phyloP scores from a whole-genome alignment of 169 alveolate genomes.

The Amoebophrya sp. region DNA sequence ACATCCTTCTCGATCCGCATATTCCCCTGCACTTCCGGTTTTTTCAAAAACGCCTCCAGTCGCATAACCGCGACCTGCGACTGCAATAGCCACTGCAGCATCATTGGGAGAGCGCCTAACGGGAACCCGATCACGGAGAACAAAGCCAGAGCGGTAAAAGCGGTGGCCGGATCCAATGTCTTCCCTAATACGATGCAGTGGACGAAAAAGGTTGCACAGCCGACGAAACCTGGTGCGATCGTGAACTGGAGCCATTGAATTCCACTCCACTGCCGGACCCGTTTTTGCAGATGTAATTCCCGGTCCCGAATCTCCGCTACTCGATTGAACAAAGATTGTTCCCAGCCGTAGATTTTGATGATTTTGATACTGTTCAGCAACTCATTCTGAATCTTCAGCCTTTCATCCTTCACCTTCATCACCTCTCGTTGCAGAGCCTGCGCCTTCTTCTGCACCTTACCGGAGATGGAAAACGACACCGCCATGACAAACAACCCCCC shows the following conservation, averaged over 20 bases:
- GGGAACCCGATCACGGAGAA: constrained; percentile 19
- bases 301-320: background rate
- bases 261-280: constrained; percentile 16
- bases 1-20: background rate
- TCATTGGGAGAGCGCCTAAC: background rate
- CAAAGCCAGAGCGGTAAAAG: background rate
- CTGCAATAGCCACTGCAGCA: constrained; percentile 14
- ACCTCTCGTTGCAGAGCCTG: constrained; percentile 14
- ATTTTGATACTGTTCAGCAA: background rate
- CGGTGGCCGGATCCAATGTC: background rate
- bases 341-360: background rate
- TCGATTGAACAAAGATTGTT: background rate
- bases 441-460: background rate
- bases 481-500: background rate
- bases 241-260: constrained; percentile 15
- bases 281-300: background rate
- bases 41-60: background rate
- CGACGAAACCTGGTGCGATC: background rate
- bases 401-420: background rate
- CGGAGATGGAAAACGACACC: background rate
- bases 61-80: background rate
- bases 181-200: background rate
- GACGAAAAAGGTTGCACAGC: background rate
- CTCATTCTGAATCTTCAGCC: constrained; percentile 6
- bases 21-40: background rate